A percentile compares a stretch with the other conserved stretches of the same genome.
These are phyloP conservation scores for Stachybotrys echinatus DNA, from an alignment of 2,329 filamentous ascomycete genomes.

Conservation along the genomic window DNA sequence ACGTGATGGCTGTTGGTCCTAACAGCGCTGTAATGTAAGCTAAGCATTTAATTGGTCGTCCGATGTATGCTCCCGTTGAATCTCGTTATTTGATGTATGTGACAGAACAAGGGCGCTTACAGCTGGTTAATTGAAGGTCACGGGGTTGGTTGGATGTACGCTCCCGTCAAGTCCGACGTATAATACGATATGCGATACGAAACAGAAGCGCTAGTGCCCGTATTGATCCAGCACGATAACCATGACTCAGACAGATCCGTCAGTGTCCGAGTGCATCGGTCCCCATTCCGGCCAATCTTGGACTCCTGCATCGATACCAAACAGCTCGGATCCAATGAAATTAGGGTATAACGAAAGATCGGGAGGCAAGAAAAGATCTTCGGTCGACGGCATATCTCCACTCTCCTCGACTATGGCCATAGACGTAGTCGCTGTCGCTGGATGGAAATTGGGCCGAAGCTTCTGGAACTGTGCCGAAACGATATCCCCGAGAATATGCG, in stretches of 20 bases:
- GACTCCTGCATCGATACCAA: neutral
- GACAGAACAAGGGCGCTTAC: too few species aligned
- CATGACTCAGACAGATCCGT: neutral
- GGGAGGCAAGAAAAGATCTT: neutral
- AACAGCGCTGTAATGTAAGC: too few species aligned
- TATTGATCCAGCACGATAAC: too few species aligned
- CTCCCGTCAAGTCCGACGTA: too few species aligned
- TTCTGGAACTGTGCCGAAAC: constrained; percentile 14
- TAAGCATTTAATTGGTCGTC: too few species aligned
- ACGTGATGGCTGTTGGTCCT: too few species aligned
- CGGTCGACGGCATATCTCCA: neutral
- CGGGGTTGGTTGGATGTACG: too few species aligned
- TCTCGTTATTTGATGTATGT: too few species aligned
- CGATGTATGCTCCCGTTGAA: too few species aligned
- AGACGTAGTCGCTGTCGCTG: neutral
- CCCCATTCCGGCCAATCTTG: neutral
- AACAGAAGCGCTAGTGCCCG: too few species aligned
- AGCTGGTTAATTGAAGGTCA: too few species aligned
- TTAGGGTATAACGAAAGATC: constrained; percentile 1
- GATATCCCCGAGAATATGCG: constrained; percentile 17
- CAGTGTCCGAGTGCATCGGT: neutral
- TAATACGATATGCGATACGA: too few species aligned
- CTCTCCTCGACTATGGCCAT: neutral
- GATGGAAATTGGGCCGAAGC: constrained; percentile 9
- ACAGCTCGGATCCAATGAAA: neutral